Base-by-base conservation (phyloP, 2,329 filamentous ascomycete genomes). In the Colletotrichum simmondsii region DNA sequence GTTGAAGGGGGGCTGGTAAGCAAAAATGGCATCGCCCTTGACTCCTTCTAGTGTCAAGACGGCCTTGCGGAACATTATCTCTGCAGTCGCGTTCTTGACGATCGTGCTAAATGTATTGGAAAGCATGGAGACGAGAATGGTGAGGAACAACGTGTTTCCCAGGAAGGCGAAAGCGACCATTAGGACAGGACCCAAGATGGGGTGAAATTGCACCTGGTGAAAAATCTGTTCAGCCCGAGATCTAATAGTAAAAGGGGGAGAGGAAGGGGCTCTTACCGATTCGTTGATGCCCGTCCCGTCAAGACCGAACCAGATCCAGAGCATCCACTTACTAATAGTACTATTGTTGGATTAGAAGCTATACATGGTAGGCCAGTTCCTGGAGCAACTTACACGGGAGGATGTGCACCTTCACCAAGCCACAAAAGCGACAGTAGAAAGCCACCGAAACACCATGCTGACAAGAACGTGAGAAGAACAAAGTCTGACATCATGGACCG, bases 301-400 rank as follows among this genome's bases (percentile, higher is more conserved):
- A 2, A 97, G 89, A 2, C 94, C 94, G 78, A 97, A 97, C 94
- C 94, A 97, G 75, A 97, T 95, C 89, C 93, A 97, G 2, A 97
- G 89, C 94, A 97, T 96, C 94, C 94, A 97, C 81, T 95, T 95
- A 57, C 91, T 91, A 74, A 97, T 95, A 1, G 92, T 94, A 5
- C 87, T 89, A 59, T 7, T 26, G 14, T 28, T 32, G 52, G 57
- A 54, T 71, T 37, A 74, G 65, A n/a, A 19, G 37, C 19, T 30
- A 11, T 26, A 30, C 37, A 8, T 3, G 19, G 28, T 7, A 19
- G 32, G 19, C 8, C 6, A 19, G 4, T 30, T 42, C 22, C 16
- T 7, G 28, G n/a, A 73, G 11, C 4, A 8, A 81, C 85, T 76
- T 81, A 88, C 82, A 93, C 83, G 5, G 92, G 82, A 64, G 88